Evolutionary conservation across 1,284 basidiomycete genomes (phyloP), one percentile per base, ranked within the genome.

Genomic region (Tilletia indica): DNA sequence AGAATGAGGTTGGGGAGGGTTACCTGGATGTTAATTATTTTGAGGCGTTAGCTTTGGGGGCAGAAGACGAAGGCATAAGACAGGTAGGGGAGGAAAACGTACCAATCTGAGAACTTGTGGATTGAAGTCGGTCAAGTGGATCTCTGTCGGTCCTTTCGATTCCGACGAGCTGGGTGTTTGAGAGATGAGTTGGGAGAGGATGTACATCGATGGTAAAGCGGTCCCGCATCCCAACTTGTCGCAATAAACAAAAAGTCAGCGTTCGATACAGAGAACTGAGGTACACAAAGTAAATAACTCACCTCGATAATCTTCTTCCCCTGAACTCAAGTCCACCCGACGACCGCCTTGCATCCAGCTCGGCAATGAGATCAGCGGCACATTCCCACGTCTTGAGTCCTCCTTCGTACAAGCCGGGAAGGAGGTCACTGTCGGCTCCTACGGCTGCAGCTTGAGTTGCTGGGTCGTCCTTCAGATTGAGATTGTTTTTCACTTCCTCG

Each of bases 311-410:
- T 72, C 38, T 75, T 47, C 9, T 74, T 76, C 5, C 48, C 9
- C 73, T 68, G 0, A 21, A 14, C 6, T 69, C 71, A 56, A 76
- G 8, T 2, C 4, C 25, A 5, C 8, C 63, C 2, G 49, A 38
- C 38, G n/a, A 14, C 21, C 2, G 34, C 42, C 61, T 19, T 12
- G 47, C 36, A 25, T 79, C 69, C 3, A 84, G 79, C 25, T 73
- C 75, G 12, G 76, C 73, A 39, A 82, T 92, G 0, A 99, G 87
- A 84, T 98, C 96, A 16, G 95, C 85, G 48, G 93, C 92, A 75
- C 94, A 97, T 84, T 99, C 96, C 96, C 96, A 99, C 2, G 94
- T 97, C 85, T 98, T 98, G 70, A 99, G 84, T 0, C 96, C 96
- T 16, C 96, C 96, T 85, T 98, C 96, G 81, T 99, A 98, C 0